Evolutionary conservation across 2,329 filamentous ascomycete species (phyloP).

Genomic region (Sporothrix pseudoabietina): DNA sequence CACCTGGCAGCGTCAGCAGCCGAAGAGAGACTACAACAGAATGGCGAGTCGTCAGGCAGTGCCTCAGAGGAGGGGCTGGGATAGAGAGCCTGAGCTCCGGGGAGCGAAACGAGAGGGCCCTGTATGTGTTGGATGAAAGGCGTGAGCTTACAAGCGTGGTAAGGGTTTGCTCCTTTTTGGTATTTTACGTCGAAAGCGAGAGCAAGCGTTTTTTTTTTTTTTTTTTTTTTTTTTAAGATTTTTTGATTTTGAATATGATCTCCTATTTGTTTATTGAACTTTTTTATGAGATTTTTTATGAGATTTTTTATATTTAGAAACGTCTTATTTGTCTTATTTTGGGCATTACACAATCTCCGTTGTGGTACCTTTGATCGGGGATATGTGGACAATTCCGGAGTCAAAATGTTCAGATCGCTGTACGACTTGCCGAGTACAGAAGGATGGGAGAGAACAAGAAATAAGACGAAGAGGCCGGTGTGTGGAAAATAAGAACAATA

Average conservation of each 20-base stretch:
- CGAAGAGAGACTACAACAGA: slow-evolving; percentile 41
- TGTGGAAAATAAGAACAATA: background rate
- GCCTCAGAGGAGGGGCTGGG: background rate
- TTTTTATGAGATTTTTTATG: background rate
- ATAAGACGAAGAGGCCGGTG: background rate
- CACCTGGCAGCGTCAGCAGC: slow-evolving; percentile 53
- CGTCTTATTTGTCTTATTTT: background rate
- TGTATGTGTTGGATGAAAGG: background rate
- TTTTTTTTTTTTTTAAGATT: background rate
- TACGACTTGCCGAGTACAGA: slow-evolving; percentile 5
- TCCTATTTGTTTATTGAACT: background rate
- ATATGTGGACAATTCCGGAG: background rate
- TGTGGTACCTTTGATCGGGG: background rate
- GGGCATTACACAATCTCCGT: background rate
- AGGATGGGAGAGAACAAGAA: slow-evolving; percentile 13
- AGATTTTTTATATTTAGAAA: background rate
- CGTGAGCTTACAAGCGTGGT: background rate
- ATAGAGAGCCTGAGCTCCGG: background rate
- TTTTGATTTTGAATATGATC: background rate
- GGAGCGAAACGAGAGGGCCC: background rate
- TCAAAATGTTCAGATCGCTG: background rate
- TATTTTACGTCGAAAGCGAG: background rate
- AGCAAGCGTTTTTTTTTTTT: background rate
- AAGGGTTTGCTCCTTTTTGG: background rate
- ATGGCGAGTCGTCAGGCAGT: background rate